Conservation (phyloP, 2,329 filamentous ascomycete species). For the Dactylonectria estremocensis region DNA sequence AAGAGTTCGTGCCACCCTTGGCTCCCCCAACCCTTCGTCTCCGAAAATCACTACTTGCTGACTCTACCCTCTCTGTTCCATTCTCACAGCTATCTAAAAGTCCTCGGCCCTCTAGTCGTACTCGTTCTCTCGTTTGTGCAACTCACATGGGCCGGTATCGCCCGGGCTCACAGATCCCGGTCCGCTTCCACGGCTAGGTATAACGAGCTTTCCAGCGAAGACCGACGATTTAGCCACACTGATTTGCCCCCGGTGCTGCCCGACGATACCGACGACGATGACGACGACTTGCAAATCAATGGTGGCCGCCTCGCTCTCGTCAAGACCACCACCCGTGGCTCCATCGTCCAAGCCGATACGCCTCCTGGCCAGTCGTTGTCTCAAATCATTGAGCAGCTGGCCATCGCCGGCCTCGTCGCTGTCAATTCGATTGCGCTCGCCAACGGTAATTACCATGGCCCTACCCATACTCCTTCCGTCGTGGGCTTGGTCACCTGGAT, state of each 20-base stretch:
- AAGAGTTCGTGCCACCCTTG: constrained; percentile 70
- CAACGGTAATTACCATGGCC: constrained; percentile 70
- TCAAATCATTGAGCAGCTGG: constrained; percentile 81
- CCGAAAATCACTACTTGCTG: constrained; percentile 23
- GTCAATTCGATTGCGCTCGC: constrained; percentile 78
- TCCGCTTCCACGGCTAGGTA: constrained; percentile 66
- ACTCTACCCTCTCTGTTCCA: constrained; percentile 23
- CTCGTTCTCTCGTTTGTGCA: constrained; percentile 79
- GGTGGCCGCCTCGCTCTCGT: constrained; percentile 71
- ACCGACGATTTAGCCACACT: constrained; percentile 63
- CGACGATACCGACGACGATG: constrained; percentile 73
- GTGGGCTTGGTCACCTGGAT: constrained; percentile 82
- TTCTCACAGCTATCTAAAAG: constrained; percentile 64
- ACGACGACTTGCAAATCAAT: constrained; percentile 68
- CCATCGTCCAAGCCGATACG: constrained; percentile 80
- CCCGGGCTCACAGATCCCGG: constrained; percentile 66
- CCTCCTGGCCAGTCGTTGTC: constrained; percentile 81
- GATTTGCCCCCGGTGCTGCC: constrained; percentile 65
- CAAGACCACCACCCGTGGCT: constrained; percentile 74
- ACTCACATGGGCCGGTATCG: constrained; percentile 72
- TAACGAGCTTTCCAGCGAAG: constrained; percentile 65
- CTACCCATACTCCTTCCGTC: constrained; percentile 73
- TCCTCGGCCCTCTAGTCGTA: constrained; percentile 82
- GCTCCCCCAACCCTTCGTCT: neutral
- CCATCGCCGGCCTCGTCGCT: constrained; percentile 79